These are phyloP conservation scores for Pichia sp. DNA, from an alignment of 1,139 yeast genomes.

Conservation along the genomic window DNA sequence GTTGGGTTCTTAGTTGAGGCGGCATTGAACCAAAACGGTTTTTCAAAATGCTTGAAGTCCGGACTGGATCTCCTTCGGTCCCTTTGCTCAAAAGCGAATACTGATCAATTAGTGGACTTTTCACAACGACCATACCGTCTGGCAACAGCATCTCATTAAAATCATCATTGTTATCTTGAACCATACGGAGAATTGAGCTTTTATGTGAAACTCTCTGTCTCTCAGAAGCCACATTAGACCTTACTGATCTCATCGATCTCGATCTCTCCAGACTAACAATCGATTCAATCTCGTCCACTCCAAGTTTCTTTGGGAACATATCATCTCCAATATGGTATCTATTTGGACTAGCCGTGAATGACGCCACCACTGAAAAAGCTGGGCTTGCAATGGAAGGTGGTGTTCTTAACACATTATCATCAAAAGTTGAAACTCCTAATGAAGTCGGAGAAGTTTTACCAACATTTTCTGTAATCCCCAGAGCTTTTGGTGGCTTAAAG, in stretches of 20 bases:
- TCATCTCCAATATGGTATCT: conserved; percentile 50
- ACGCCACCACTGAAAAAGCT: conserved; percentile 15
- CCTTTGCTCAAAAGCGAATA: conserved; percentile 9
- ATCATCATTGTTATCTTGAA: conserved; percentile 18
- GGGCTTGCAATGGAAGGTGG: conserved; percentile 13
- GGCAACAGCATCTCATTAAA: conserved; percentile 40
- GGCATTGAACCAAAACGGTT: background rate
- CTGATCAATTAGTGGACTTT: conserved; percentile 18
- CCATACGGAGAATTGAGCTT: conserved; percentile 17
- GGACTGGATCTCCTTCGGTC: conserved; percentile 6
- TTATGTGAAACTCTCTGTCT: conserved; percentile 8
- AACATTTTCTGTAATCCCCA: background rate
- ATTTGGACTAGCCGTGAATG: conserved; percentile 21
- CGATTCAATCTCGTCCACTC: conserved; percentile 65
- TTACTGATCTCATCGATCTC: conserved; percentile 52
- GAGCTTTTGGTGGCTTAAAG: conserved; percentile 10
- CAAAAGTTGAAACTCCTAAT: background rate
- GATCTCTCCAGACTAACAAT: conserved; percentile 70
- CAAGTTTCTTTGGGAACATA: conserved; percentile 65
- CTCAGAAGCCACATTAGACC: conserved; percentile 19
- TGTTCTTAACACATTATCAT: conserved; percentile 9
- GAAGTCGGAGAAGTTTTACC: background rate
- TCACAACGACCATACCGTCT: conserved; percentile 37
- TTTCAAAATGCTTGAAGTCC: conserved; percentile 22
- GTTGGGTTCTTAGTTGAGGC: background rate